These are phyloP conservation scores for Clarireedia homoeocarpa DNA, from an alignment of 2,329 filamentous ascomycete genomes.

Conservation along the genomic window DNA sequence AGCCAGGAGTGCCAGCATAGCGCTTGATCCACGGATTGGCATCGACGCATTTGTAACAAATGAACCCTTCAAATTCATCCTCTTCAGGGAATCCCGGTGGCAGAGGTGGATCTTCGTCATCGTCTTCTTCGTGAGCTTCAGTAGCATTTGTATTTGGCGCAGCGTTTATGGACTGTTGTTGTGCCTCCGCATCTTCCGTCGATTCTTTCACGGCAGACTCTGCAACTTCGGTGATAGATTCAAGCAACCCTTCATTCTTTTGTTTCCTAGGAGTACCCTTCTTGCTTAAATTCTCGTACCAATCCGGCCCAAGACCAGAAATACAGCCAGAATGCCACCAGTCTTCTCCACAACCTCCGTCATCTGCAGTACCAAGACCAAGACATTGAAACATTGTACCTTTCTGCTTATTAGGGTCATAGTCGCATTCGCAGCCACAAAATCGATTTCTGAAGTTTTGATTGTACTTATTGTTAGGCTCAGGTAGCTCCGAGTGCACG, in stretches of 20 bases:
- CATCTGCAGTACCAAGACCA: conserved; percentile 69
- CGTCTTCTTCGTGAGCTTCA: conserved; percentile 32
- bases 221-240: conserved; percentile 43
- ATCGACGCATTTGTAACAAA: conserved; percentile 91
- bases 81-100: conserved; percentile 84
- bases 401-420: conserved; percentile 82
- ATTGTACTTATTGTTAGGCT: conserved; percentile 77
- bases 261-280: conserved; percentile 25
- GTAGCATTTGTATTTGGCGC: conserved; percentile 17
- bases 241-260: conserved; percentile 32
- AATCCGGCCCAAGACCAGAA: conserved; percentile 68
- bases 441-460: conserved; percentile 93
- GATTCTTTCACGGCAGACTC: conserved; percentile 29
- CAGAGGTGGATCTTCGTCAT: conserved; percentile 54
- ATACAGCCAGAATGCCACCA: conserved; percentile 97
- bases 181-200: conserved; percentile 15
- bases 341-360: conserved; percentile 89
- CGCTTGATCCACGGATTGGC: conserved; percentile 85
- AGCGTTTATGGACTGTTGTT: conserved; percentile 6
- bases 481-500: conserved; percentile 68
- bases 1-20: conserved; percentile 74
- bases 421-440: conserved; percentile 81
- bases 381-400: conserved; percentile 98
- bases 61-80: conserved; percentile 79
- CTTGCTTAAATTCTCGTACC: conserved; percentile 49